Base-by-base conservation (phyloP, 2,329 filamentous ascomycete genomes). In the Pseudocercospora musae region DNA sequence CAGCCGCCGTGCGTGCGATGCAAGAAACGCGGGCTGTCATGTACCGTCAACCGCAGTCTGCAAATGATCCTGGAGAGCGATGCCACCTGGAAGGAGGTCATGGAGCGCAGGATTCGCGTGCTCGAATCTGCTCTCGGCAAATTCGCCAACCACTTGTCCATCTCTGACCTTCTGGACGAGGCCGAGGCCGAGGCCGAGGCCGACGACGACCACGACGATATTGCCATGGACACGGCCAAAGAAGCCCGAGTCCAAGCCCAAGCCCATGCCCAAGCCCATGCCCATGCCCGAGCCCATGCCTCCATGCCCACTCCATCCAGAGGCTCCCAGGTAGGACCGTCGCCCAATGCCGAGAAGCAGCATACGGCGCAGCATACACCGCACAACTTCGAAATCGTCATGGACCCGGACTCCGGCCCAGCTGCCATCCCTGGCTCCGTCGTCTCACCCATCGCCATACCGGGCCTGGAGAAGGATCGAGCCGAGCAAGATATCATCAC, bases 61-160 rank as follows among this genome's bases (percentile, higher is more conserved):
- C 77, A 79, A 60, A 79, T 77, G 72, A 67, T 79, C 40, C 66
- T 80, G 23, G 77, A 79, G 59, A 72, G 73, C 42, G 78, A 79
- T 67, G 73, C 71, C 21, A 69, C 68, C 69, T 80, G 78, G 78
- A 80, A 79, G 68, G 70, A 73, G 2, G 63, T 70, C 9, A 72
- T 79, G 40, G 73, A 75, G 18, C 68, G 72, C 49, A 78, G 77
- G 57, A 70, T 80, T 4, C 70, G 69, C 20, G 67, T 64, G 2
- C 68, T 79, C 15, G 78, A 80, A 68, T 67, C 71, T 11, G 72
- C 73, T 2, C 70, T 79, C 20, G 64, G 67, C 31, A 72, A 71
- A 23, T 68, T 71, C 11, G 67, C 62, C 1, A 61, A 60, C 23
- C 67, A 70, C 62, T 29, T 71, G 2, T 62, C 65, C 8, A 20